Conservation (phyloP, 129 eudicot species). For the Silybum marianum region DNA sequence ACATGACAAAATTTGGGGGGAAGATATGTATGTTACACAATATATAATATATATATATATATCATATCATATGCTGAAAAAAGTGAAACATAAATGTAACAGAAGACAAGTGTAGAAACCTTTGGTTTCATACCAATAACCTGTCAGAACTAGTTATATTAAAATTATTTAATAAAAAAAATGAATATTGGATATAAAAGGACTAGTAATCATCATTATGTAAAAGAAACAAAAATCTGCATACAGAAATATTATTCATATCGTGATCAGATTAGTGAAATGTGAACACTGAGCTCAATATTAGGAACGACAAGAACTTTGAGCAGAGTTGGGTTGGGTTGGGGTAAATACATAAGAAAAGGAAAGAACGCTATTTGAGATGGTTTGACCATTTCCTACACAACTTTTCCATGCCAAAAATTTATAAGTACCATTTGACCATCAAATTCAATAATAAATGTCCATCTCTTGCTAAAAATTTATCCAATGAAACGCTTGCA, state of each 20-base stretch:
- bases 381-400: too few relatives aligned
- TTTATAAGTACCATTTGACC: too few relatives aligned
- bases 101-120: not conserved
- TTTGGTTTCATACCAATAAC: constrained; percentile 1
- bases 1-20: not conserved
- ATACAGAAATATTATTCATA: not conserved
- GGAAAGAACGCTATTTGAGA: not conserved
- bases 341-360: not conserved
- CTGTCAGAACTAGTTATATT: not conserved
- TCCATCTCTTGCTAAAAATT: not conserved
- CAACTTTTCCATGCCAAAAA: too few relatives aligned
- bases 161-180: not conserved
- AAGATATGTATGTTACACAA: constrained; percentile 1
- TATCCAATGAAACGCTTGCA: too few relatives aligned
- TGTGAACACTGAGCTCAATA: not conserved
- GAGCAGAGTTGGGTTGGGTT: not conserved
- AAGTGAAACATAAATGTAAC: not conserved
- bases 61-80: not conserved
- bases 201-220: not conserved
- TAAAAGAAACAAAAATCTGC: not conserved
- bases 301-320: not conserved
- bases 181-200: not conserved
- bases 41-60: too few relatives aligned
- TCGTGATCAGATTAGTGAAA: not conserved
- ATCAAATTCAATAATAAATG: too few relatives aligned